Percentiles rank a stretch among this genome's conserved stretches.
phyloP scores from a whole-genome alignment of 192 early-diverging fungal genomes.

The Gryganskiella cystojenkinii region DNA sequence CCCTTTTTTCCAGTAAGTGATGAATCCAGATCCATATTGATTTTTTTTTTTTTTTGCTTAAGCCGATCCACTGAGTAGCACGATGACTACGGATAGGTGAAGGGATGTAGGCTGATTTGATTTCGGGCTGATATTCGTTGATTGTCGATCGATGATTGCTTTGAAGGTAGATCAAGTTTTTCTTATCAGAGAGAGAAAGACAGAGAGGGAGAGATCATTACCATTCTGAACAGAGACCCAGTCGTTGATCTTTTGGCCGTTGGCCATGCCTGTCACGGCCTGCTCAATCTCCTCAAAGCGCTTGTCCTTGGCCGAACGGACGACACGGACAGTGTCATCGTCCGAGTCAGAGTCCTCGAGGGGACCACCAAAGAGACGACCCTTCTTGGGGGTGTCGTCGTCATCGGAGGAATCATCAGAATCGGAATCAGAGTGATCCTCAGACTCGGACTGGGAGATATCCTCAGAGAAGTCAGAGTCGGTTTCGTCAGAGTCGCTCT shows the following conservation, averaged over 20 bases:
- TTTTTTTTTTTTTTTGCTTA: too few relatives aligned
- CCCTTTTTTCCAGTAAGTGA: too few relatives aligned
- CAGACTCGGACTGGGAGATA: slow-evolving; percentile 44
- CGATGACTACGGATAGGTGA: too few relatives aligned
- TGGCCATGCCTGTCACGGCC: slow-evolving; percentile 71
- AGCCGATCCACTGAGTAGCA: too few relatives aligned
- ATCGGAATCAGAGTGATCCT: slow-evolving; percentile 53
- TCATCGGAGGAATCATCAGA: slow-evolving; percentile 52
- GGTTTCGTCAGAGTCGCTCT: slow-evolving; percentile 60
- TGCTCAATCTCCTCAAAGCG: slow-evolving; percentile 83
- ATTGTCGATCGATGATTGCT: neutral
- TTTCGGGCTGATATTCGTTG: too few relatives aligned
- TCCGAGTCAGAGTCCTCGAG: slow-evolving; percentile 67
- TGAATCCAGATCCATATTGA: too few relatives aligned
- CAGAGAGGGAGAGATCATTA: slow-evolving; percentile 21
- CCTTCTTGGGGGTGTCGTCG: slow-evolving; percentile 62
- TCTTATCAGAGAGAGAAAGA: neutral
- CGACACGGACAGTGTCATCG: slow-evolving; percentile 76
- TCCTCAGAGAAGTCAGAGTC: slow-evolving; percentile 62
- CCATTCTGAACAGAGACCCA: slow-evolving; percentile 85
- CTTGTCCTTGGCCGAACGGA: slow-evolving; percentile 88
- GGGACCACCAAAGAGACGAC: slow-evolving; percentile 49
- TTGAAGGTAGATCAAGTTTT: too few relatives aligned
- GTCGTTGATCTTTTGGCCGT: slow-evolving; percentile 86
- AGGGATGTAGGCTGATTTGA: too few relatives aligned